A percentile compares a stretch with the other conserved stretches of the same genome.
These are phyloP conservation scores for Quercus alba DNA, from an alignment of 306 rosid species.

Conservation along the genomic window DNA sequence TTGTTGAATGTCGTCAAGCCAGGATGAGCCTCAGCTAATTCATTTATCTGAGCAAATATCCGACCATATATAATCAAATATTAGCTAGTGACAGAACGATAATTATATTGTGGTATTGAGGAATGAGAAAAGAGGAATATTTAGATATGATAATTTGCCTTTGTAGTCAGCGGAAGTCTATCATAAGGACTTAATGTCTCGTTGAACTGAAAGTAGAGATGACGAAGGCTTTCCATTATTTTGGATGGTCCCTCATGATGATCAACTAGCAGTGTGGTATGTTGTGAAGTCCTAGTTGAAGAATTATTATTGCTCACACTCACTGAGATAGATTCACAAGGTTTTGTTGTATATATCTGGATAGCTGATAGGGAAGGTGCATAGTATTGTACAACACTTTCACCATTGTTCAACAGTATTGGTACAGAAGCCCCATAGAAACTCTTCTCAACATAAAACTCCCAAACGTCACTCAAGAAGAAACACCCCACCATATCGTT, in stretches of 20 bases:
- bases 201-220: slow-evolving; percentile 21
- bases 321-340: not conserved
- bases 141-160: not conserved
- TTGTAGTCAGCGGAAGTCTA: slow-evolving; percentile 13
- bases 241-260: not conserved
- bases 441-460: slow-evolving; percentile 9
- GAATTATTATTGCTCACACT: not conserved
- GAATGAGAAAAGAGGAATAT: not conserved
- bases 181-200: slow-evolving; percentile 20
- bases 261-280: not conserved
- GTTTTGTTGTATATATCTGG: slow-evolving; percentile 9
- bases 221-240: not conserved
- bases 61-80: not conserved
- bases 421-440: slow-evolving; percentile 20
- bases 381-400: slow-evolving; percentile 16
- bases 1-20: slow-evolving; percentile 14
- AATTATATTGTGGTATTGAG: not conserved
- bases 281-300: slow-evolving; percentile 4
- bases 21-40: slow-evolving; percentile 21
- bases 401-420: slow-evolving; percentile 19
- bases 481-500: slow-evolving; percentile 4
- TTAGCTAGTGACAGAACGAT: not conserved
- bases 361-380: slow-evolving; percentile 31
- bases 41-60: slow-evolving; percentile 15
- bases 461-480: slow-evolving; percentile 9